A percentile compares a stretch with the other conserved stretches of the same genome.
Evolutionary conservation across 768 basidiomycete genomes (phyloP).

Genomic region (Termitomyces sp.): DNA sequence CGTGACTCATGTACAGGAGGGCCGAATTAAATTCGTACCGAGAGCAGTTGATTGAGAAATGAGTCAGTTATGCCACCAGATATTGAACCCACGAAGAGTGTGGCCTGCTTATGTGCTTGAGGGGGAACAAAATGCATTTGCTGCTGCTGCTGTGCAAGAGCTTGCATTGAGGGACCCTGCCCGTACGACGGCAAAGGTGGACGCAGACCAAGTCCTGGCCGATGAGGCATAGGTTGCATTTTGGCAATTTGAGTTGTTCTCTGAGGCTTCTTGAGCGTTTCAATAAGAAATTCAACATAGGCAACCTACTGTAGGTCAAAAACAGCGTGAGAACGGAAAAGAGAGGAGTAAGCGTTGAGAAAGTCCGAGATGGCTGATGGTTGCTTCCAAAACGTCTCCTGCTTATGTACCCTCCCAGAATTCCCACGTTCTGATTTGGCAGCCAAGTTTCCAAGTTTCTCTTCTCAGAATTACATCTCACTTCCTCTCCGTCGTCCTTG

Average conservation of each 20-base stretch:
- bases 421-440: slow-evolving; percentile 1
- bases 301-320: not conserved
- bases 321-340: not conserved
- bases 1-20: not conserved
- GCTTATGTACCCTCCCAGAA: slow-evolving; percentile 1
- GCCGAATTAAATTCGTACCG: slow-evolving; percentile 40
- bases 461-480: not conserved
- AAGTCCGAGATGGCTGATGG: not conserved
- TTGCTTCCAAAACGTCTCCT: not conserved
- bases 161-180: slow-evolving; percentile 88
- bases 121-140: slow-evolving; percentile 65
- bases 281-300: not conserved
- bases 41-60: slow-evolving; percentile 74
- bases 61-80: slow-evolving; percentile 86
- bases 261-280: not conserved
- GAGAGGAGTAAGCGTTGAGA: not conserved
- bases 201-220: slow-evolving; percentile 85
- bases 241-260: slow-evolving; percentile 12
- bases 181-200: slow-evolving; percentile 83
- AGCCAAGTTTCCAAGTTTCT: not conserved
- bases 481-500: not conserved
- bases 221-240: slow-evolving; percentile 70
- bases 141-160: slow-evolving; percentile 87
- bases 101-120: slow-evolving; percentile 64
- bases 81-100: slow-evolving; percentile 91